Base-by-base conservation (phyloP, 202 grass and related monocot species). In the Hordeum pubiflorum region DNA sequence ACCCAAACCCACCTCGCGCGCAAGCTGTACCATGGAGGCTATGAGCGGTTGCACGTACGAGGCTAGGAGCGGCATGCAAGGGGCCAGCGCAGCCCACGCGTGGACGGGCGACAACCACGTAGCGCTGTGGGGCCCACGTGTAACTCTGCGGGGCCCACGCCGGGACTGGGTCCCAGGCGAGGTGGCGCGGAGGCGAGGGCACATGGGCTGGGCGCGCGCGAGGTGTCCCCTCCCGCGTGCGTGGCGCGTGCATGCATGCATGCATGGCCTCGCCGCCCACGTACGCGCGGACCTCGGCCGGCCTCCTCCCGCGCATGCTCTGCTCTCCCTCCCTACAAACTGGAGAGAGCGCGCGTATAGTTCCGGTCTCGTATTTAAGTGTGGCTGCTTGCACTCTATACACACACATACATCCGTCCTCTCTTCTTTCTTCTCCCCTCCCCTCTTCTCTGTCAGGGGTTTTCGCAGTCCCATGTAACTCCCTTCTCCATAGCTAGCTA, bases 51-150 rank as follows among this genome's bases (percentile, higher is more conserved):
- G 69, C 69, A 72, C 43, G 43, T 72, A 18, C 69, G 7, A 72
- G 69, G 67, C 20, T 27, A 70, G 39, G 39, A 70, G 68, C 64
- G 64, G 66, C 85, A 83, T 84, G 87, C 87, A 56, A 32, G 76
- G 58, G 81, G 85, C 84, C 87, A 93, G 78, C 84, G 60, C 87
- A 77, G 68, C 70, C 44, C 61, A 57, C 75, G 88, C 79, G 75
- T 80, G 82, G 54, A 72, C 15, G 38, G 1, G 8, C 31, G 6
- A 1, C 0, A 32, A 76, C 91, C 88, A 93, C 91, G 91, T 23
- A 65, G 38, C 59, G 75, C 2, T 1, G 69, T 56, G 58, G 72
- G 67, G 75, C 83, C 86, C 83, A 84, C 88, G 91, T 85, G 75
- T 85, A 57, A 8, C 62, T 9, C 4, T 0, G 33, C 61, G 23